Base-by-base conservation (phyloP, 306 rosid genomes). In the Dalbergia cochinchinensis region DNA sequence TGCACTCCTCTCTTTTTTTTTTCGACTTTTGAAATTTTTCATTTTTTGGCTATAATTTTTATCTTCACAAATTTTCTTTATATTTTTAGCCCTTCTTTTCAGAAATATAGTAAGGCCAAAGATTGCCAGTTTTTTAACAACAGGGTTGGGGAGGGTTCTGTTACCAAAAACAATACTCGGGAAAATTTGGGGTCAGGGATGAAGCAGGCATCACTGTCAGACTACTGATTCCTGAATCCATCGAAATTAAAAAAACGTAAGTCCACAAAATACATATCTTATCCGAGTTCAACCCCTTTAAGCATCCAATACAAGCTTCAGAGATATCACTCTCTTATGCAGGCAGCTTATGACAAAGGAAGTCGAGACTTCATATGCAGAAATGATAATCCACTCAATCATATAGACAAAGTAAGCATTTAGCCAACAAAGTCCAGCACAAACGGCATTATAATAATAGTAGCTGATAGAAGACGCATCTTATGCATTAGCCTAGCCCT, bases 361-460 rank as follows among this genome's bases (percentile, higher is more conserved):
- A 54, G 34, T 69, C 59, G 9, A 71, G 8, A 9, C 74, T 12
- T 58, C 72, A 72, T n/a, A 53, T 10, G 83, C 47, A 65, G 55
- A 16, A 66, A 66, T 19, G 15, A 35, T 26, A 54, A 68, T 47
- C 54, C 85, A 85, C 51, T 55, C 80, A 68, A 78, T 51, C 22
- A 85, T 78, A 85, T 85, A 54, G n/a, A 78, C 86, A 85, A 66
- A 84, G 67, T 47, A 80, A 41, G 55, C 22, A 20, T 20, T 20
- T 20, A 20, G 35, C 78, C 76, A 59, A 67, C 73, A 20, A 69
- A 57, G 55, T 74, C 76, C 61, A 15, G 82, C 79, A n/a, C 9
- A 73, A 63, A 69, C 11, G 6, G 65, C 69, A 37, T 82, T 48
- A 74, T 81, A 44, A 19, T 69, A 76, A 50, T 18, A 74, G 61